These are phyloP conservation scores for Pseudogymnoascus sp. DNA, from an alignment of 2,329 filamentous ascomycete genomes.

Conservation along the genomic window DNA sequence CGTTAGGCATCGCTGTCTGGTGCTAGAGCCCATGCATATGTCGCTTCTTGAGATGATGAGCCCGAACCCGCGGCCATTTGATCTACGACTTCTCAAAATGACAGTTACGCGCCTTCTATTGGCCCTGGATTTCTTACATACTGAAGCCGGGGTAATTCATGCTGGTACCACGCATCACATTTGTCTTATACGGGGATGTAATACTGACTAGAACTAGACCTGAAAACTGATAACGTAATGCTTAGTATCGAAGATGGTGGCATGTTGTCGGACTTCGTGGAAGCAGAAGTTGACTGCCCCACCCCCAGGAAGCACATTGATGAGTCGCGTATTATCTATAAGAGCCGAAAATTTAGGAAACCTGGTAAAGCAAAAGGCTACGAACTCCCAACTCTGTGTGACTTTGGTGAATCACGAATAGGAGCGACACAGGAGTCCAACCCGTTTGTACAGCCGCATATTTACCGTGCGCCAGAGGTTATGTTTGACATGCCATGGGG, in stretches of 20 bases:
- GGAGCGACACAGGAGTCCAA: slow-evolving; percentile 16
- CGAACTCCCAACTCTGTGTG: slow-evolving; percentile 25
- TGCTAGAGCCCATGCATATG: slow-evolving; percentile 19
- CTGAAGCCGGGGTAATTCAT: slow-evolving; percentile 21
- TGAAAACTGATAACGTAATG: slow-evolving; percentile 29
- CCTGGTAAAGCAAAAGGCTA: slow-evolving; percentile 21
- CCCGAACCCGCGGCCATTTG: slow-evolving; percentile 10
- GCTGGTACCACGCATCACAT: slow-evolving; percentile 18
- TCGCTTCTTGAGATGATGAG: slow-evolving; percentile 13
- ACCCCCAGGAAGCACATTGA: slow-evolving; percentile 24
- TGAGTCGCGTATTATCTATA: slow-evolving; percentile 27
- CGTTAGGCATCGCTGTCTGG: slow-evolving; percentile 19
- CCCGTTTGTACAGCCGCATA: slow-evolving; percentile 19
- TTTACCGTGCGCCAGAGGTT: slow-evolving; percentile 23
- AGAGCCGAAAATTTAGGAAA: slow-evolving; percentile 21
- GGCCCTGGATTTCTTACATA: slow-evolving; percentile 22
- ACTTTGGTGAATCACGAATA: slow-evolving; percentile 23
- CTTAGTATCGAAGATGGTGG: slow-evolving; percentile 25
- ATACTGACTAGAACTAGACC: slow-evolving; percentile 20
- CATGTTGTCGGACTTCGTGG: slow-evolving; percentile 20
- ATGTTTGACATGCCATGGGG: slow-evolving; percentile 17
- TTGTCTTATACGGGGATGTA: slow-evolving; percentile 5
- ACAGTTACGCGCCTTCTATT: slow-evolving; percentile 13
- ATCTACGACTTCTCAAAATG: slow-evolving; percentile 17
- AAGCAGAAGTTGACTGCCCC: slow-evolving; percentile 24